Evolutionary conservation across 1,284 basidiomycete genomes (phyloP).

Genomic region (Ustilago trichophora): DNA sequence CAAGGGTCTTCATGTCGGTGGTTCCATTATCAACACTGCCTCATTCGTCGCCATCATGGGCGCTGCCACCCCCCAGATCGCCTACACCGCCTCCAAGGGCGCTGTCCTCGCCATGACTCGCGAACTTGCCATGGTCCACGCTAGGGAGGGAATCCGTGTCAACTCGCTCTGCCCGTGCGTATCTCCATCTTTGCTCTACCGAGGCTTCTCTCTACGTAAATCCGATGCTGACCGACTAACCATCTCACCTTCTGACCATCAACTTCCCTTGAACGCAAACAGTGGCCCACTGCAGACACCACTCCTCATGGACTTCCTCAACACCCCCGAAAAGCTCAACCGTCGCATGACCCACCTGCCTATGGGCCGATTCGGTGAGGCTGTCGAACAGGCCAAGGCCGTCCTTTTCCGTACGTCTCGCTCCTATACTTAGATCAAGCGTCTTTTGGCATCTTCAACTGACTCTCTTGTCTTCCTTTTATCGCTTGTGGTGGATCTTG

Average conservation of each 20-base stretch:
- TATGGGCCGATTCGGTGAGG: slow-evolving; percentile 96
- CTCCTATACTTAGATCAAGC: neutral
- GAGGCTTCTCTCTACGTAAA: too few relatives aligned
- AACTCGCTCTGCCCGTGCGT: slow-evolving; percentile 86
- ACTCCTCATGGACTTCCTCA: slow-evolving; percentile 95
- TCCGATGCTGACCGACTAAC: neutral
- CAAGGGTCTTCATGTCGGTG: slow-evolving; percentile 82
- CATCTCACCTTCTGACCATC: too few relatives aligned
- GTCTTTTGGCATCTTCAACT: neutral
- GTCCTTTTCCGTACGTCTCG: slow-evolving; percentile 75
- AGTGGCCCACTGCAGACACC: slow-evolving; percentile 72
- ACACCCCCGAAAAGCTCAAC: slow-evolving; percentile 94
- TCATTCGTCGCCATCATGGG: slow-evolving; percentile 93
- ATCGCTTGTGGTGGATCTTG: too few relatives aligned
- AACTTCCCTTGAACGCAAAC: neutral
- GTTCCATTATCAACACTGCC: slow-evolving; percentile 96
- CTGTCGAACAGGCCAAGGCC: slow-evolving; percentile 88
- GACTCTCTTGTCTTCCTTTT: neutral
- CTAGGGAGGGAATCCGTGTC: slow-evolving; percentile 90
- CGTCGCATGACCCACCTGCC: slow-evolving; percentile 89
- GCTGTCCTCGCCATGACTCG: slow-evolving; percentile 97
- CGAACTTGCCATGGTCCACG: slow-evolving; percentile 96
- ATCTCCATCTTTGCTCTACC: neutral
- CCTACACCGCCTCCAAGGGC: slow-evolving; percentile 78
- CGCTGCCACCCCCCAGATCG: slow-evolving; percentile 93